Conservation (phyloP, 495 filamentous ascomycete species). For the Usnea hakonensis region DNA sequence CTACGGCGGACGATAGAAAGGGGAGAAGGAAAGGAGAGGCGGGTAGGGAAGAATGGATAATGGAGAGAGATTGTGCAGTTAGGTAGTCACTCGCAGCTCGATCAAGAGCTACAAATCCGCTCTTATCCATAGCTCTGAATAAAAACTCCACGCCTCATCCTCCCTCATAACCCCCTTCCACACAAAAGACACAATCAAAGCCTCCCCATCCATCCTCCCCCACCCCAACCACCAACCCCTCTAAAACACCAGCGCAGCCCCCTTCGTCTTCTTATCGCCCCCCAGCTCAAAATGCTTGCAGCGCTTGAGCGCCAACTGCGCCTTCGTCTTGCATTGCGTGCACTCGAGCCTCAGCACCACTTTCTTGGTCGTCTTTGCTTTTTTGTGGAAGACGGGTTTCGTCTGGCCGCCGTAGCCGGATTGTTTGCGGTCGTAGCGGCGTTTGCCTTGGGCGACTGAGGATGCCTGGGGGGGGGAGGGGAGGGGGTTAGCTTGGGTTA, state of each 20-base stretch:
- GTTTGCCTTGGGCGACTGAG: slow-evolving; percentile 95
- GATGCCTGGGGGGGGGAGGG: slow-evolving; percentile 54
- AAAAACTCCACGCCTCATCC: not conserved
- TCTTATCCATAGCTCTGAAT: too few species aligned
- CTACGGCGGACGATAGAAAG: too few species aligned
- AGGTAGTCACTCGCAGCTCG: too few species aligned
- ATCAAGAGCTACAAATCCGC: too few species aligned
- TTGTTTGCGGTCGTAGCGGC: slow-evolving; percentile 99
- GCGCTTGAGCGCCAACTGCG: slow-evolving; percentile 88
- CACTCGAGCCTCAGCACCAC: slow-evolving; percentile 96
- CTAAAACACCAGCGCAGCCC: slow-evolving; percentile 98
- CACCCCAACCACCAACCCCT: slow-evolving; percentile 9
- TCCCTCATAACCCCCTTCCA: slow-evolving; percentile 1
- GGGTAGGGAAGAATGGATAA: too few species aligned
- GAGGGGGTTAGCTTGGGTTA: not conserved
- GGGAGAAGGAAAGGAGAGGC: too few species aligned
- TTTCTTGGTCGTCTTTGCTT: slow-evolving; percentile 99
- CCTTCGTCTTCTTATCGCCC: slow-evolving; percentile 99
- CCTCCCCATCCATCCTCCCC: not conserved
- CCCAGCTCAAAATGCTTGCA: slow-evolving; percentile 24
- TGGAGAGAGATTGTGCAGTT: too few species aligned
- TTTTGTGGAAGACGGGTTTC: slow-evolving; percentile 99
- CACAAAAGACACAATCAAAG: too few species aligned
- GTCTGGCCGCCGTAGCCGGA: slow-evolving; percentile 99
- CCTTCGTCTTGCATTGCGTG: slow-evolving; percentile 95